These are phyloP conservation scores for Carex kokanica DNA, from an alignment of 176 grass and related monocot genomes.

Conservation along the genomic window DNA sequence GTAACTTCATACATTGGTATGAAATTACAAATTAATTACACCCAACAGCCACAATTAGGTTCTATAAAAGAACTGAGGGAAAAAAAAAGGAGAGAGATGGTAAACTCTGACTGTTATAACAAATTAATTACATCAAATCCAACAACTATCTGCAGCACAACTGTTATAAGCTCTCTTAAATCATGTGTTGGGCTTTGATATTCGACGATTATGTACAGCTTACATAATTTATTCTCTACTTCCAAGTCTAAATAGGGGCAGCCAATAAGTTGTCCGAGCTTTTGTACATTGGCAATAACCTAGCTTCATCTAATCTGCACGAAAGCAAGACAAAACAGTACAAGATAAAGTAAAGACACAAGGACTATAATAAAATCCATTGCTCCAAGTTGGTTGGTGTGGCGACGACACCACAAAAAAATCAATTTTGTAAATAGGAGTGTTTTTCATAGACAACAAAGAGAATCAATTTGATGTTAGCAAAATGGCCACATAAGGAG, in stretches of 20 bases:
- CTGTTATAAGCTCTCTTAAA: background rate
- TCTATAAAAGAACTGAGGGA: background rate
- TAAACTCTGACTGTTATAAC: background rate
- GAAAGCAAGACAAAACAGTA: background rate
- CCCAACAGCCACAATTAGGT: background rate
- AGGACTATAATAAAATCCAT: background rate
- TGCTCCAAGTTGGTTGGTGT: background rate
- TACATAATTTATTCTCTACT: constrained; percentile 16
- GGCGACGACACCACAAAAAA: background rate
- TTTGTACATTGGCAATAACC: constrained; percentile 12
- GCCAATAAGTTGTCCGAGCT: background rate
- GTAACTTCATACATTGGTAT: background rate
- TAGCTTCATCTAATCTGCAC: constrained; percentile 14
- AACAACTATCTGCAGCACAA: background rate
- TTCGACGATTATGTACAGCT: constrained; percentile 11
- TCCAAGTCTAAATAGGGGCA: constrained; percentile 16
- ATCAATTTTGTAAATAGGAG: background rate
- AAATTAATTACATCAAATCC: constrained; percentile 28
- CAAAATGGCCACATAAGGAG: background rate
- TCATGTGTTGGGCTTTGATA: background rate
- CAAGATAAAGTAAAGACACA: background rate
- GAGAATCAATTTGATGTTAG: background rate
- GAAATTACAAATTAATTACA: background rate
- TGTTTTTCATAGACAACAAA: background rate
- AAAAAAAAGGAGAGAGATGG: background rate